Conservation (phyloP, 129 eudicot species). For the Flaveria trinervia region DNA sequence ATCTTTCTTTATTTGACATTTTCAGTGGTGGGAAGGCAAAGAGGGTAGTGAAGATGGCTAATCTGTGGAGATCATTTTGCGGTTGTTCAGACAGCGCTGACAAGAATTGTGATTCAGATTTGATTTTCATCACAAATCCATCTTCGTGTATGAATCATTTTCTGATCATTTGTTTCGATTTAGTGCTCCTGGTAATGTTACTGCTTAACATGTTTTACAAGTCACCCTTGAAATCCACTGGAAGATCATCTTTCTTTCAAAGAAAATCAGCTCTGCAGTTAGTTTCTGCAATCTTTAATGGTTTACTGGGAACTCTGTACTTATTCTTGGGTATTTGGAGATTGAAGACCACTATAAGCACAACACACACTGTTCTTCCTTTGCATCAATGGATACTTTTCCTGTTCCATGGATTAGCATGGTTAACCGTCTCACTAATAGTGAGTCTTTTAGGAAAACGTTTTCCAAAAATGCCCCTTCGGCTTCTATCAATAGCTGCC, state of each 20-base stretch:
- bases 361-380: constrained; percentile 44
- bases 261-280: constrained; percentile 55
- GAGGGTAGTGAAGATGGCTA: constrained; percentile 56
- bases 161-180: constrained; percentile 53
- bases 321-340: constrained; percentile 51
- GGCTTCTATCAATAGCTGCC: constrained; percentile 55
- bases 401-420: constrained; percentile 68
- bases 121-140: constrained; percentile 47
- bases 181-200: constrained; percentile 55
- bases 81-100: constrained; percentile 48
- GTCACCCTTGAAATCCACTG: constrained; percentile 38
- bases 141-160: constrained; percentile 81
- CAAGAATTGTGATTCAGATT: constrained; percentile 43
- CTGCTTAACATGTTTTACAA: constrained; percentile 47
- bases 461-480: constrained; percentile 50
- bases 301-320: constrained; percentile 58
- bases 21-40: constrained; percentile 36
- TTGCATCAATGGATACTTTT: constrained; percentile 63
- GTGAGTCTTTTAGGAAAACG: constrained; percentile 61
- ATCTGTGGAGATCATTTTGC: constrained; percentile 71
- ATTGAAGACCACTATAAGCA: constrained; percentile 34
- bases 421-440: constrained; percentile 60
- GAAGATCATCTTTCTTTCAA: constrained; percentile 29
- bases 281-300: constrained; percentile 55
- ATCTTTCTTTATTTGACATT: constrained; percentile 20